phyloP scores from a whole-genome alignment of 1,139 yeast species.

The Petasospora rhodanensis region DNA sequence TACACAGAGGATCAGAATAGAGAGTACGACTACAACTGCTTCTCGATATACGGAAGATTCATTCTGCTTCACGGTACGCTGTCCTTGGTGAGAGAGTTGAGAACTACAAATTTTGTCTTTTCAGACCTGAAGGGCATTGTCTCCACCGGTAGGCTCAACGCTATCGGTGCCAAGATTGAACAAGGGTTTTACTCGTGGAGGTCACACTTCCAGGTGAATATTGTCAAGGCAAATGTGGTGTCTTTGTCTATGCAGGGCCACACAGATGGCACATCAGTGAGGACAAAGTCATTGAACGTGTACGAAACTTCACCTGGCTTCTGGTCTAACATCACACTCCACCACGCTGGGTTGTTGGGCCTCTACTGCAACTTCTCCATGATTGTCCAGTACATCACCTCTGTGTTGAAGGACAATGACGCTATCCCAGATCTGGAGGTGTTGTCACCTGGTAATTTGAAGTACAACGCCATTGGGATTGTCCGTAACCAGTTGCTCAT shows the following conservation, averaged over 20 bases:
- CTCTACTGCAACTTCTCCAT: constrained; percentile 21
- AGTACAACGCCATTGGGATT: constrained; percentile 16
- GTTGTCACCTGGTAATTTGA: constrained; percentile 19
- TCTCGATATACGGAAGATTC: constrained; percentile 36
- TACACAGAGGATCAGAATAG: constrained; percentile 26
- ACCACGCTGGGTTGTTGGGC: constrained; percentile 21
- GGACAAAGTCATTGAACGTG: constrained; percentile 19
- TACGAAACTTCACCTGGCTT: constrained; percentile 26
- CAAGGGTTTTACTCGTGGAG: constrained; percentile 36
- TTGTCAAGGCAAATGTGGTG: constrained; percentile 17
- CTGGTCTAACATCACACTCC: constrained; percentile 27
- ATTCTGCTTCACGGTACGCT: constrained; percentile 39
- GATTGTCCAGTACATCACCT: constrained; percentile 9
- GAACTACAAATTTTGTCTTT: constrained; percentile 31
- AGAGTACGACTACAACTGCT: constrained; percentile 36
- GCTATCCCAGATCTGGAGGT: constrained; percentile 1
- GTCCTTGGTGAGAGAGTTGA: constrained; percentile 35
- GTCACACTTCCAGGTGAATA: constrained; percentile 36
- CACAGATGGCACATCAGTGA: too few relatives aligned
- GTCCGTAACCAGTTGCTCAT: constrained; percentile 15
- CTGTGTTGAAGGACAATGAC: constrained; percentile 1
- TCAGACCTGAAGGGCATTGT: constrained; percentile 16
- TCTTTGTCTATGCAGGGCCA: too few relatives aligned
- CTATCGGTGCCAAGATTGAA: constrained; percentile 31
- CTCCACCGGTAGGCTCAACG: constrained; percentile 25